A percentile compares a stretch with the other conserved stretches of the same genome.
Evolutionary conservation across 2,329 filamentous ascomycete species (phyloP).

Genomic region (Penicillium brevicompactum): DNA sequence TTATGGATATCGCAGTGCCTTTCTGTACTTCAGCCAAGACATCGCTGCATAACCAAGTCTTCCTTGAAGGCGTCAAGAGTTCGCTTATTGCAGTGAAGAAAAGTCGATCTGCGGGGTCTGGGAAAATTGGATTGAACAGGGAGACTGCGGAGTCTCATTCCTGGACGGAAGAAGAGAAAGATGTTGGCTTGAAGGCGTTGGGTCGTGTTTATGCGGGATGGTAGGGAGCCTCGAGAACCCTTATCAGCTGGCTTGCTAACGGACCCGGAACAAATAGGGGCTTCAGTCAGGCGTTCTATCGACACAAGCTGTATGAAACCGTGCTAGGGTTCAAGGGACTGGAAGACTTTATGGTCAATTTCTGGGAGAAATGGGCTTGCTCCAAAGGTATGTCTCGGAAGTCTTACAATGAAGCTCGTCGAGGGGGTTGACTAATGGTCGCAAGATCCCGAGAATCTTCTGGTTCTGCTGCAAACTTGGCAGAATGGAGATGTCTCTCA

Average conservation of each 20-base stretch:
- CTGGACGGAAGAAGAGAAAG: conserved; percentile 58
- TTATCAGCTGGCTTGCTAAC: neutral
- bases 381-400: conserved; percentile 55
- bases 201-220: conserved; percentile 76
- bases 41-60: conserved; percentile 68
- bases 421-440: neutral
- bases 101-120: conserved; percentile 54
- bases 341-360: conserved; percentile 72
- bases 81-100: conserved; percentile 61
- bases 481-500: conserved; percentile 71
- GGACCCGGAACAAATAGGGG: conserved; percentile 53
- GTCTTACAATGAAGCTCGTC: neutral
- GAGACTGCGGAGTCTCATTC: conserved; percentile 43
- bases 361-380: conserved; percentile 76
- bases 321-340: conserved; percentile 66
- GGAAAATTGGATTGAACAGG: conserved; percentile 46
- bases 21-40: conserved; percentile 69
- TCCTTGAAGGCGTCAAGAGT: conserved; percentile 66
- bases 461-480: conserved; percentile 78
- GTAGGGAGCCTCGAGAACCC: conserved; percentile 27
- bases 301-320: conserved; percentile 68
- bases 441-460: conserved; percentile 70
- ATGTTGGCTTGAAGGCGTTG: conserved; percentile 67
- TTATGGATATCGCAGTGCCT: conserved; percentile 66
- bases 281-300: conserved; percentile 77